These are phyloP conservation scores for Rubia balearica DNA, from an alignment of 305 asterid genomes.

Conservation along the genomic window DNA sequence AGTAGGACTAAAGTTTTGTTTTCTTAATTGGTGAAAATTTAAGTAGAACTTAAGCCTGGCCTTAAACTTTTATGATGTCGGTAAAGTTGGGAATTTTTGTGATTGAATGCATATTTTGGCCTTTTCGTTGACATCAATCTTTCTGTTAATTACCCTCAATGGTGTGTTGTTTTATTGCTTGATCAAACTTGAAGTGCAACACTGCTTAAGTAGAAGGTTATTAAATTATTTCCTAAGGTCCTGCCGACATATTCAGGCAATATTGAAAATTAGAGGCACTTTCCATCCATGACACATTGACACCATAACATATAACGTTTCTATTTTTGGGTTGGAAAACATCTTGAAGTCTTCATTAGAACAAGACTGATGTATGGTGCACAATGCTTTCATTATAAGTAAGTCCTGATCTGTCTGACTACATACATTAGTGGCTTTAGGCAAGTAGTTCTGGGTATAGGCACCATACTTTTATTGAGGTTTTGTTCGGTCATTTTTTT, in stretches of 20 bases:
- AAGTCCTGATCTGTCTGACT: not conserved
- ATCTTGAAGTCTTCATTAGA: not conserved
- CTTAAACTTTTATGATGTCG: not conserved
- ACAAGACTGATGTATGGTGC: not conserved
- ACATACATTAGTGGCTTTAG: no score
- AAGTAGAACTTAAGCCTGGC: not conserved
- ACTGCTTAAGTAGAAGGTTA: not conserved
- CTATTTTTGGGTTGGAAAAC: not conserved
- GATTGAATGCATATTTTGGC: not conserved
- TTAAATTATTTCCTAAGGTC: not conserved
- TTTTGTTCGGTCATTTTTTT: no score
- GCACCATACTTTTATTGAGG: no score
- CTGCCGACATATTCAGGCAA: not conserved
- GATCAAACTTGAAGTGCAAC: not conserved
- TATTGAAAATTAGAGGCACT: not conserved
- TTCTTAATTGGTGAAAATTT: not conserved
- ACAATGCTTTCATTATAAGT: not conserved
- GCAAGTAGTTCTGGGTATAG: no score
- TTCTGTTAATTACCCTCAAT: not conserved
- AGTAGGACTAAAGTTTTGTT: not conserved
- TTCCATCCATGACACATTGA: not conserved
- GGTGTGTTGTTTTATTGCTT: not conserved
- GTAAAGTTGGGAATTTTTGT: not conserved
- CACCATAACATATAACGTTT: not conserved
- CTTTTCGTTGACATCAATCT: not conserved